These are phyloP conservation scores for Penicillium steckii DNA, from an alignment of 495 filamentous ascomycete genomes.

Conservation along the genomic window DNA sequence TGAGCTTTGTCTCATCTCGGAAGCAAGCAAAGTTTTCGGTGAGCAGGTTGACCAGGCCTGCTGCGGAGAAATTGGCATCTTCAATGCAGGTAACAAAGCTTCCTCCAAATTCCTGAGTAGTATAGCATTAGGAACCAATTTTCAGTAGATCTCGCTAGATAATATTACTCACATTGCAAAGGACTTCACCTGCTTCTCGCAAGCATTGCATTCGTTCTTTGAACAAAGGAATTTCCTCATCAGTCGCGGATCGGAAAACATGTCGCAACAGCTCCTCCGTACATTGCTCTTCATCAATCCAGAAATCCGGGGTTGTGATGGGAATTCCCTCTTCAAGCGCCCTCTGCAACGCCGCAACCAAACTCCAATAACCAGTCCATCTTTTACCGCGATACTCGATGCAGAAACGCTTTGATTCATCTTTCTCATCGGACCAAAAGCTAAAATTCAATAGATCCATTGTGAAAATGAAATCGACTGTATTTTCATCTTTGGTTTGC, in stretches of 20 bases:
- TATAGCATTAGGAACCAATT: conserved; percentile 1
- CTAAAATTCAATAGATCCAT: conserved; percentile 97
- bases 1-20: conserved; percentile 72
- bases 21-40: conserved; percentile 82
- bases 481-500: conserved; percentile 68
- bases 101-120: conserved; percentile 69
- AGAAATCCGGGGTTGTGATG: conserved; percentile 85
- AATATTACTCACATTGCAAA: conserved; percentile 68
- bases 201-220: conserved; percentile 75
- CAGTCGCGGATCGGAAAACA: conserved; percentile 83
- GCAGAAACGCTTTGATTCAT: conserved; percentile 66
- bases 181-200: conserved; percentile 77
- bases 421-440: conserved; percentile 77
- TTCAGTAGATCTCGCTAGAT: neutral
- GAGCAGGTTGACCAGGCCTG: conserved; percentile 78
- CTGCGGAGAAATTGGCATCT: conserved; percentile 75
- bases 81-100: conserved; percentile 72
- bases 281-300: conserved; percentile 75
- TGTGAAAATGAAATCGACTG: conserved; percentile 88
- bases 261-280: conserved; percentile 69
- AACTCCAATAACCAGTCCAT: conserved; percentile 95
- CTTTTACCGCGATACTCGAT: conserved; percentile 74
- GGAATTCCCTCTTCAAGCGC: conserved; percentile 94
- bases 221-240: conserved; percentile 85
- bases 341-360: conserved; percentile 82